Evolutionary conservation across 345 rosid species (phyloP).

Genomic region (Sonneratia alba): DNA sequence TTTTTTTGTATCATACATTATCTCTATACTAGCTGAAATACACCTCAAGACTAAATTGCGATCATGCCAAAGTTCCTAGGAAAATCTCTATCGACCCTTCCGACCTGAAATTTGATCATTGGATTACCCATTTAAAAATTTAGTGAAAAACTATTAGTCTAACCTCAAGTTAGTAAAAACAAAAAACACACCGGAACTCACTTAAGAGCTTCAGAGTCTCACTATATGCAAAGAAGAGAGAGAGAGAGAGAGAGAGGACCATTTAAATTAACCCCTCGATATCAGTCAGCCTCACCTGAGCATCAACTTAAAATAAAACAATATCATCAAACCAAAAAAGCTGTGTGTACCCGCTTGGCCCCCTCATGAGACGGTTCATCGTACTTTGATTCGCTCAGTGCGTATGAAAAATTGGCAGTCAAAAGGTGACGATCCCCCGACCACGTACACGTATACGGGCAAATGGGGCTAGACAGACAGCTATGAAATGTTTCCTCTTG

Average conservation of each 20-base stretch:
- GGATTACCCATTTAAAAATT: too few species aligned
- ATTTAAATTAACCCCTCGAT: background rate
- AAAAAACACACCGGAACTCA: background rate
- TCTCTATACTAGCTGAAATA: too few species aligned
- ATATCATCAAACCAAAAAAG: background rate
- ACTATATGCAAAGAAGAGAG: background rate
- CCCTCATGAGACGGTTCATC: background rate
- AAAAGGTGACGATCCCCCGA: background rate
- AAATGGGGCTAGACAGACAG: background rate
- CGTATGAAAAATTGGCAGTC: background rate
- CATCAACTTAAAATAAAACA: background rate
- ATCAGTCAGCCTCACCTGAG: background rate
- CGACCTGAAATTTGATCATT: too few species aligned
- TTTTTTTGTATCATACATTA: too few species aligned
- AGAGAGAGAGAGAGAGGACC: background rate
- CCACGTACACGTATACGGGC: background rate
- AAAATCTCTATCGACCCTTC: too few species aligned
- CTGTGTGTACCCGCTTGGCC: background rate
- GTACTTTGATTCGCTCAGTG: background rate
- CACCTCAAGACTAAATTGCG: too few species aligned
- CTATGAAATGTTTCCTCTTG: background rate
- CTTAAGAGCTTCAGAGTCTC: background rate
- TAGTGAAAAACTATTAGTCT: too few species aligned
- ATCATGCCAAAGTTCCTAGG: too few species aligned
- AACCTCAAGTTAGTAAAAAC: too few species aligned